These are phyloP conservation scores for Ciborinia camelliae DNA, from an alignment of 2,329 filamentous ascomycete genomes.

Conservation along the genomic window DNA sequence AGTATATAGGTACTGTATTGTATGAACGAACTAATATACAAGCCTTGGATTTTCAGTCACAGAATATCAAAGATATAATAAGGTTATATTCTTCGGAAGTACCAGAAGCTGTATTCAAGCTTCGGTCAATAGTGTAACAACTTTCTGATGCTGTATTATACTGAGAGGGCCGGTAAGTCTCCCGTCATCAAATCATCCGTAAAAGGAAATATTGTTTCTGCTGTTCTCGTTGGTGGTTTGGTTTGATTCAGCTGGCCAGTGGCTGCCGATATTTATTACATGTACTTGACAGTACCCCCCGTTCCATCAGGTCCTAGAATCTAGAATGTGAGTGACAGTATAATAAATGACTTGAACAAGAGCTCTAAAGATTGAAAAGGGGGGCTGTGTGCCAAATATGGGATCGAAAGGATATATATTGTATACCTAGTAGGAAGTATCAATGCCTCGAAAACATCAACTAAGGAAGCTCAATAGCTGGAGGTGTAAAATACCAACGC, in stretches of 20 bases:
- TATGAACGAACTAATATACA: slow-evolving; percentile 1
- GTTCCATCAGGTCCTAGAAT: not conserved
- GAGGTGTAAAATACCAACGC: not conserved
- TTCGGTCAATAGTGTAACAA: slow-evolving; percentile 5
- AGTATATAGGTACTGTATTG: not conserved
- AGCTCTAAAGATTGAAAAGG: not conserved
- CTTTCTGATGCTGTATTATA: not conserved
- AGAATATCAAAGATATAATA: not conserved
- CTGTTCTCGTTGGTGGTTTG: slow-evolving; percentile 9
- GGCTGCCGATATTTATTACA: not conserved
- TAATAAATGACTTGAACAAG: not conserved
- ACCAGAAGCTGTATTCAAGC: not conserved
- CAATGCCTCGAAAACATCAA: not conserved
- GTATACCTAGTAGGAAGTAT: not conserved
- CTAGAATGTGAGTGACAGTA: not conserved
- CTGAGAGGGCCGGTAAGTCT: not conserved
- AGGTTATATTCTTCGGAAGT: slow-evolving; percentile 19
- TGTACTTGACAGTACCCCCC: not conserved
- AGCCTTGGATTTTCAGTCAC: not conserved
- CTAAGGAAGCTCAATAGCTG: not conserved
- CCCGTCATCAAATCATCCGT: not conserved
- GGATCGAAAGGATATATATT: not conserved
- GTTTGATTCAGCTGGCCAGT: slow-evolving; percentile 1
- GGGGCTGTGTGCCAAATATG: not conserved
- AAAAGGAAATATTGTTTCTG: not conserved